These are phyloP conservation scores for Populus deltoides DNA, from an alignment of 345 rosid species.

Conservation along the genomic window DNA sequence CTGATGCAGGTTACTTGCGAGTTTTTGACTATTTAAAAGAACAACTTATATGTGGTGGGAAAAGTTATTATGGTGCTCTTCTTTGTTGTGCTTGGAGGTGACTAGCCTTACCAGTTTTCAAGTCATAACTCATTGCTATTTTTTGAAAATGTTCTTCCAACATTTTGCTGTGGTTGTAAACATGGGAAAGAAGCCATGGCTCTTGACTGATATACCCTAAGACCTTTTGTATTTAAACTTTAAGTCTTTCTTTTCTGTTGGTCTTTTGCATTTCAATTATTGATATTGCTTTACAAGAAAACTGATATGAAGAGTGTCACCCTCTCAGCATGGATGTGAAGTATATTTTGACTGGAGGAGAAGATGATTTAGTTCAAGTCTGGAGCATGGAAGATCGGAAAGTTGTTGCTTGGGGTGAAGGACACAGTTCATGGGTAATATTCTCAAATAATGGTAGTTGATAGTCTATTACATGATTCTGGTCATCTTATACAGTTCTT, in stretches of 20 bases:
- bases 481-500: constrained; percentile 19
- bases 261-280: constrained; percentile 2
- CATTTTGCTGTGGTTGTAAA: background rate
- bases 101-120: background rate
- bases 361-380: constrained; percentile 97
- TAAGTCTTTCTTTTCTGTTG: background rate
- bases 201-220: background rate
- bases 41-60: constrained; percentile 59
- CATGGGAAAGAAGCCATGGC: background rate
- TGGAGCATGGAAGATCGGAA: constrained; percentile 99
- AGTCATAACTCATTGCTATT: constrained; percentile 8
- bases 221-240: background rate
- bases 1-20: constrained; percentile 73
- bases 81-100: constrained; percentile 85
- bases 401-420: constrained; percentile 99
- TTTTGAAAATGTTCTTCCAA: background rate
- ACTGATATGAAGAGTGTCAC: constrained; percentile 18
- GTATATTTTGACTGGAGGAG: constrained; percentile 95
- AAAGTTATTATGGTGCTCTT: constrained; percentile 78
- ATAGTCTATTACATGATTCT: constrained; percentile 15
- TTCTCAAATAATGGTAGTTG: constrained; percentile 12
- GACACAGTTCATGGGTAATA: constrained; percentile 98
- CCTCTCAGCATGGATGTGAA: constrained; percentile 89
- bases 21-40: constrained; percentile 79
- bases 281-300: constrained; percentile 3